Conservation (phyloP, 768 basidiomycete species). For the Tricholoma furcatifolium region DNA sequence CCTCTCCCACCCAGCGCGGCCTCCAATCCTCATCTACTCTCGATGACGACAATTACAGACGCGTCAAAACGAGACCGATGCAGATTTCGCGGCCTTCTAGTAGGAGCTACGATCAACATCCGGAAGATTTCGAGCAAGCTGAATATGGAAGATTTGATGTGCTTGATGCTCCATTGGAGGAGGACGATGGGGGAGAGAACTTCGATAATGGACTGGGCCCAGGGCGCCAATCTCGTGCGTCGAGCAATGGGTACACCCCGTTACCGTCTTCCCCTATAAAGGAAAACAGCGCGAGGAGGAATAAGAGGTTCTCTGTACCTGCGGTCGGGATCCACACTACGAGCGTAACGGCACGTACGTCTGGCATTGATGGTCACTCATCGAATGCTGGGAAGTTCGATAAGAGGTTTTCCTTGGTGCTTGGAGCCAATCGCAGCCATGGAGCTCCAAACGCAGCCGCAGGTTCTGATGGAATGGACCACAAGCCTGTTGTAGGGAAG, state of each 20-base stretch:
- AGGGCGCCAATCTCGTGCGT: neutral
- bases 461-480: slow-evolving; percentile 12
- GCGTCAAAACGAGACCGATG: slow-evolving; percentile 28
- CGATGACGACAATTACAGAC: slow-evolving; percentile 21
- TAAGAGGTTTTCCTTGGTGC: slow-evolving; percentile 56
- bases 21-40: slow-evolving; percentile 11
- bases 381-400: slow-evolving; percentile 30
- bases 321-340: slow-evolving; percentile 76
- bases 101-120: slow-evolving; percentile 65
- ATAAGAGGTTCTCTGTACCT: slow-evolving; percentile 72
- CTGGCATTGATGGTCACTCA: slow-evolving; percentile 14
- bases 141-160: slow-evolving; percentile 18
- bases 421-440: slow-evolving; percentile 34
- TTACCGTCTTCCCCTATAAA: slow-evolving; percentile 30
- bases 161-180: slow-evolving; percentile 13
- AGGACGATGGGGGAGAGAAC: slow-evolving; percentile 6
- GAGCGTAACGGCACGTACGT: slow-evolving; percentile 62
- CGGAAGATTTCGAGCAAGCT: slow-evolving; percentile 57
- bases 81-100: slow-evolving; percentile 44
- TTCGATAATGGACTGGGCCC: neutral
- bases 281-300: slow-evolving; percentile 60
- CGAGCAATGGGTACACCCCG: slow-evolving; percentile 16
- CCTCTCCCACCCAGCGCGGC: slow-evolving; percentile 14
- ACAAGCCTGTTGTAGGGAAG: slow-evolving; percentile 29
- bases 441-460: slow-evolving; percentile 8